Percentiles rank a stretch among this genome's conserved stretches.
Evolutionary conservation across 371 early-diverging fungal species (phyloP).

Genomic region (Haplosporangium sp.): DNA sequence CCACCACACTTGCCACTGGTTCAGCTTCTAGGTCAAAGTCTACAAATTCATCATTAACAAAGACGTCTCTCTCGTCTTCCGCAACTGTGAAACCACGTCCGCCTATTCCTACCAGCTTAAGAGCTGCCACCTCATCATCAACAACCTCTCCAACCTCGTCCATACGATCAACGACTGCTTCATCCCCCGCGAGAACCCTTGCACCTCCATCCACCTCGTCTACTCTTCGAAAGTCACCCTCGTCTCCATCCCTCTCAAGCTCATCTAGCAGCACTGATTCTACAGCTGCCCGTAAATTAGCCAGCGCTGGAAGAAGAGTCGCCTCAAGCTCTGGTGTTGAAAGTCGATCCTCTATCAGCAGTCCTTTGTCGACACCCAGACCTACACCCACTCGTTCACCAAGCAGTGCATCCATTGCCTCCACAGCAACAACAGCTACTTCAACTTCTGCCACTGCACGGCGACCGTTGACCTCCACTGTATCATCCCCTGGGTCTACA

Average conservation of each 20-base stretch:
- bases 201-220: slow-evolving; percentile 15
- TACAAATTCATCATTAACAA: slow-evolving; percentile 18
- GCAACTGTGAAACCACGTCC: slow-evolving; percentile 25
- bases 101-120: slow-evolving; percentile 24
- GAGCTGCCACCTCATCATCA: slow-evolving; percentile 12
- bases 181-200: slow-evolving; percentile 9
- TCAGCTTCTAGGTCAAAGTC: slow-evolving; percentile 11
- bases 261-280: slow-evolving; percentile 2
- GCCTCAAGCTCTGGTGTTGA: slow-evolving; percentile 32
- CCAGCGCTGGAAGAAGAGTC: slow-evolving; percentile 29
- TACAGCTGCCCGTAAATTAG: slow-evolving; percentile 2
- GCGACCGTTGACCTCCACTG: slow-evolving; percentile 7
- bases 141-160: slow-evolving; percentile 7
- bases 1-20: neutral
- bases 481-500: slow-evolving; percentile 6
- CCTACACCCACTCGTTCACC: slow-evolving; percentile 18
- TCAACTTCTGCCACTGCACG: slow-evolving; percentile 9
- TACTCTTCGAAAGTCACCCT: slow-evolving; percentile 36
- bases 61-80: slow-evolving; percentile 13
- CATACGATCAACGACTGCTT: neutral
- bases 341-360: slow-evolving; percentile 5
- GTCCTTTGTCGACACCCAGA: slow-evolving; percentile 16
- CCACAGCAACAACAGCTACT: slow-evolving; percentile 7
- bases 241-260: slow-evolving; percentile 32
- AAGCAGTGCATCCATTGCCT: slow-evolving; percentile 30